A percentile compares a stretch with the other conserved stretches of the same genome.
Conservation (phyloP, 2,329 filamentous ascomycete genomes). For the Sphaerulina vaccinii region DNA sequence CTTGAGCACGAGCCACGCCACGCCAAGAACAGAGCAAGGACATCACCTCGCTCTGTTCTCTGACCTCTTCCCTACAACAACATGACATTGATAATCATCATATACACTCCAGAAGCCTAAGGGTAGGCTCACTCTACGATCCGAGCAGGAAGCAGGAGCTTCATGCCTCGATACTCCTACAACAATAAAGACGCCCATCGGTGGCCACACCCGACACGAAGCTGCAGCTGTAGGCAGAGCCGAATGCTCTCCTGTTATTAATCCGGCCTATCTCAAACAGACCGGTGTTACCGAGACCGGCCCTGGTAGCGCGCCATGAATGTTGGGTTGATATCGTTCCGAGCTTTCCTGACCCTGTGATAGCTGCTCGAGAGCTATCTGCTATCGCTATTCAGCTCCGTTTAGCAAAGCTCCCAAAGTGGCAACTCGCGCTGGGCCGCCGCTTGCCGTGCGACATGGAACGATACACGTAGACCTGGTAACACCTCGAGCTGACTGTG, state of each 20-base stretch:
- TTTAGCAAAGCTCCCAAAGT: slow-evolving; percentile 10
- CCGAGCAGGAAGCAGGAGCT: too few relatives aligned
- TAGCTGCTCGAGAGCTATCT: slow-evolving; percentile 5
- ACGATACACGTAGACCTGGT: neutral
- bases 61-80: too few relatives aligned
- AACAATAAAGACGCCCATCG: too few relatives aligned
- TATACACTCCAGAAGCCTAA: too few relatives aligned
- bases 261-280: neutral
- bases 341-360: neutral
- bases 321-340: neutral
- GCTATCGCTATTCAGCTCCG: too few relatives aligned
- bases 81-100: too few relatives aligned
- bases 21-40: too few relatives aligned
- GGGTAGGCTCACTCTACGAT: too few relatives aligned
- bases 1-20: too few relatives aligned
- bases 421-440: slow-evolving; percentile 10
- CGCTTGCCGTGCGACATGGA: slow-evolving; percentile 7
- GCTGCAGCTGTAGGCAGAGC: too few relatives aligned
- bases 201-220: neutral
- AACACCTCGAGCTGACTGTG: neutral
- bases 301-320: neutral
- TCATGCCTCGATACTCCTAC: too few relatives aligned
- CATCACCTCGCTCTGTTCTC: too few relatives aligned
- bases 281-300: neutral
- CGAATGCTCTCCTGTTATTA: neutral